Evolutionary conservation across 768 basidiomycete species (phyloP), one percentile per base, ranked within the genome.

Genomic region (Lyophyllum semitale): DNA sequence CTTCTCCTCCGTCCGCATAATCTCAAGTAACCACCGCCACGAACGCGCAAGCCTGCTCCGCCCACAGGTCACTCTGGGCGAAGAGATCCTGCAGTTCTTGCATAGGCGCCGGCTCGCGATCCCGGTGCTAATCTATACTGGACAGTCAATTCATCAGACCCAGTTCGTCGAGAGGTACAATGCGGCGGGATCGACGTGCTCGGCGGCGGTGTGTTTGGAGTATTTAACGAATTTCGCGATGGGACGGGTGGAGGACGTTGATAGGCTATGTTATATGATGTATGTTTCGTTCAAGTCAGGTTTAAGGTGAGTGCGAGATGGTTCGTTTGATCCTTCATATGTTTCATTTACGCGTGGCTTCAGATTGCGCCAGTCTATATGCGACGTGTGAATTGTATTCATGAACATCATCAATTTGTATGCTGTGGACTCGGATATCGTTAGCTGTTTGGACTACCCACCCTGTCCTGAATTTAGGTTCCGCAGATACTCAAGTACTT

Each of bases 11-110:
- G 20, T 73, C 3, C 68, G 66, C 15, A 66, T 71, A 55, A 70
- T 73, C 42, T 65, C 69, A 4, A 71, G 71, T 22, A 71, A 73
- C 47, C 55, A 54, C 18, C 64, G 71, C 2, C n/a, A n/a, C n/a
- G n/a, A n/a, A n/a, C 53, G 55, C 26, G 69, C 71, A 49, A 27
- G 38, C 8, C 13, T 26, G 6, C 27, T 26, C 9, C 51, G 33
- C 27, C 43, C 26, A 27, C 59, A 58, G 42, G 32, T 63, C 32
- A 68, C 66, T 48, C 29, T 68, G 1, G 68, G 68, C 11, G 63
- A 70, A 54, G 60, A 51, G 22, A 63, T 68, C 17, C 30, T 70
- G 8, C 62, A 65, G 1, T 68, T 61, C 51, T 55, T 70, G 25
- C 66, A 68, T 8, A 60, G 62, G 15, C 59, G 60, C 12, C 42